A percentile compares a stretch with the other conserved stretches of the same genome.
Conservation (phyloP, 108 stramenopile genomes). For the Pseudonitzschia delicatissima region DNA sequence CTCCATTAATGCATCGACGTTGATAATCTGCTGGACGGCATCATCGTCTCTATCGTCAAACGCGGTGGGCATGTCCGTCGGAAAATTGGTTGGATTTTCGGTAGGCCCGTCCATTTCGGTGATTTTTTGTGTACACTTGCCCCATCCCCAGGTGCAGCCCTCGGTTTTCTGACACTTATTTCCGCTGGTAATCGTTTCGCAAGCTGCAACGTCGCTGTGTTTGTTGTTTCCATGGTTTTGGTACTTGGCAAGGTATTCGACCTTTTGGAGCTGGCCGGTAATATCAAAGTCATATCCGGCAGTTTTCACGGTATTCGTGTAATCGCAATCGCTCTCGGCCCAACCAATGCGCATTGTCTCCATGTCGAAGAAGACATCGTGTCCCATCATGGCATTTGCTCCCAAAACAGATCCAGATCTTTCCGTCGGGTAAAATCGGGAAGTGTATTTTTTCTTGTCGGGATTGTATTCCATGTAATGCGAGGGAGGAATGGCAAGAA, state of each 20-base stretch:
- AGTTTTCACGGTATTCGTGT: slow-evolving; percentile 22
- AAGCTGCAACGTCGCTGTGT: background rate
- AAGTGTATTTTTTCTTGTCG: slow-evolving; percentile 47
- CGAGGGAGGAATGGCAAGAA: slow-evolving; percentile 73
- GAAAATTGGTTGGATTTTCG: background rate
- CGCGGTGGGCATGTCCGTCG: background rate
- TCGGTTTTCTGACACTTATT: slow-evolving; percentile 1
- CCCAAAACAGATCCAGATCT: slow-evolving; percentile 44
- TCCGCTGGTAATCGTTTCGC: background rate
- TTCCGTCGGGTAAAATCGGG: slow-evolving; percentile 65
- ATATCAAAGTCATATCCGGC: slow-evolving; percentile 30
- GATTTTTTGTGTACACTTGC: slow-evolving; percentile 9
- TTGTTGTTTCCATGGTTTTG: slow-evolving; percentile 4
- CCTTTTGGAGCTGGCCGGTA: slow-evolving; percentile 18
- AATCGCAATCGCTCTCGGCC: slow-evolving; percentile 86
- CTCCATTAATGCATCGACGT: too few species aligned
- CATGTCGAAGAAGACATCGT: slow-evolving; percentile 75
- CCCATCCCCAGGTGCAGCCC: slow-evolving; percentile 11
- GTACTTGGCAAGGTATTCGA: too few species aligned
- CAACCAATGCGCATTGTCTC: slow-evolving; percentile 81
- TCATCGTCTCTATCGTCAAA: background rate
- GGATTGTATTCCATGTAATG: slow-evolving; percentile 79
- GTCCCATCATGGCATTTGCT: slow-evolving; percentile 91
- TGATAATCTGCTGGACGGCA: too few species aligned
- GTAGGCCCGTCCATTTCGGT: too few species aligned